Evolutionary conservation across 345 rosid species (phyloP).

Genomic region (Citrus glauca): DNA sequence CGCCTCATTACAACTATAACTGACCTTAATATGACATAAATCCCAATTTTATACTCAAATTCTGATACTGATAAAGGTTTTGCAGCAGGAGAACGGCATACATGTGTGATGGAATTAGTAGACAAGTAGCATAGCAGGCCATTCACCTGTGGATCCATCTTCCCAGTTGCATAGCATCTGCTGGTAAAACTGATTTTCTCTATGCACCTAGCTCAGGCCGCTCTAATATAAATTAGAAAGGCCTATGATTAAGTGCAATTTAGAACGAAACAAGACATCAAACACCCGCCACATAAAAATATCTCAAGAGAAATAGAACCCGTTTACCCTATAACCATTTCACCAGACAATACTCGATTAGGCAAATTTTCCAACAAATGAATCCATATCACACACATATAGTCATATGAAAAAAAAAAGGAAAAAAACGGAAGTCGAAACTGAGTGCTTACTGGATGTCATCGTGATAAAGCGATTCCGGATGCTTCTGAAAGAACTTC

Average conservation of each 20-base stretch:
- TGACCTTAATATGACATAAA: not conserved
- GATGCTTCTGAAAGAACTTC: slow-evolving; percentile 61
- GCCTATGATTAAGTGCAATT: slow-evolving; percentile 4
- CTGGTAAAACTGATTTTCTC: not conserved
- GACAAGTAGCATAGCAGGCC: not conserved
- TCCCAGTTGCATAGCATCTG: not conserved
- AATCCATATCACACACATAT: not conserved
- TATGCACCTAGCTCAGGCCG: slow-evolving; percentile 1
- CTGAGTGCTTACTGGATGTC: slow-evolving; percentile 52
- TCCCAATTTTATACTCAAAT: not conserved
- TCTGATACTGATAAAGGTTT: not conserved
- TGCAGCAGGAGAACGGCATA: not conserved
- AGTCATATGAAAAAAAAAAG: too few relatives aligned
- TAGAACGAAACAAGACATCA: not conserved
- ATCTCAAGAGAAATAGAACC: too few relatives aligned
- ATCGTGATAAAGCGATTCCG: slow-evolving; percentile 49
- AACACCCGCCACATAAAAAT: not conserved
- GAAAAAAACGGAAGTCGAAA: not conserved
- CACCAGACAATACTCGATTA: not conserved
- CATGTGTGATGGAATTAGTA: not conserved
- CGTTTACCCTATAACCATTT: not conserved
- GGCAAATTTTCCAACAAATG: not conserved
- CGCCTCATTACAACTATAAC: not conserved
- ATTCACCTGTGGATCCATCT: slow-evolving; percentile 5
- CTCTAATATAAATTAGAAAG: not conserved